Base-by-base conservation (phyloP, 192 early-diverging fungal species). In the Piromyces sp. region DNA sequence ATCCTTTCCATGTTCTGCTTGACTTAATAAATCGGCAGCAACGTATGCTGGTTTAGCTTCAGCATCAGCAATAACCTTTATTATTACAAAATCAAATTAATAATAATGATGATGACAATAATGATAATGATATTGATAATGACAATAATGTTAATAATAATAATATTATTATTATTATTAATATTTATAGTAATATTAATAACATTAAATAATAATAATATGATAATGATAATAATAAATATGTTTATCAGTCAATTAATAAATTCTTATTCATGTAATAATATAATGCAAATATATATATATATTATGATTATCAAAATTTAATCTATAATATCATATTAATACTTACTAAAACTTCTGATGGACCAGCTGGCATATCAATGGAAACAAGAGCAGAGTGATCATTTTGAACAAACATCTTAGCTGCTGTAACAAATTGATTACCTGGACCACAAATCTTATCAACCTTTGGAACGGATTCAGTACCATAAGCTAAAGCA, bases 391-490 rank as follows among this genome's bases (percentile, higher is more conserved):
- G 90, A 30, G 95, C 96, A 2, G 94, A 92, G 33, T 93, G 93
- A 83, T 98, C 97, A 88, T 95, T 96, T 92, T 94, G 96, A 4
- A 93, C 93, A 80, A 94, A 82, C 96, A 99, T 97, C 89, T 99
- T 99, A 82, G 98, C 97, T 11, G 97, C 96, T 5, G 98, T 99
- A n/a, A 99, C 98, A 86, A 95, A 99, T 87, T 99, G 98, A 87
- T 99, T 99, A 51, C 98, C 98, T 14, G 98, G 98, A 31, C 98
- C 98, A 87, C 96, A 98, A 86, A 99, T 99, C 92, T 99, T 99
- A 87, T 99, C 98, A 14, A 98, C 98, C 88, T 99, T 99, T 80
- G 97, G 96, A 68, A 98, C 93, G 0, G 90, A 90, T 84, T 95
- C 93, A 6, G 98, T 99, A 42, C 97, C 97, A 83, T 97, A 98